Evolutionary conservation across 2,329 filamentous ascomycete species (phyloP), one percentile per base, ranked within the genome.

Genomic region (Ciborinia camelliae): DNA sequence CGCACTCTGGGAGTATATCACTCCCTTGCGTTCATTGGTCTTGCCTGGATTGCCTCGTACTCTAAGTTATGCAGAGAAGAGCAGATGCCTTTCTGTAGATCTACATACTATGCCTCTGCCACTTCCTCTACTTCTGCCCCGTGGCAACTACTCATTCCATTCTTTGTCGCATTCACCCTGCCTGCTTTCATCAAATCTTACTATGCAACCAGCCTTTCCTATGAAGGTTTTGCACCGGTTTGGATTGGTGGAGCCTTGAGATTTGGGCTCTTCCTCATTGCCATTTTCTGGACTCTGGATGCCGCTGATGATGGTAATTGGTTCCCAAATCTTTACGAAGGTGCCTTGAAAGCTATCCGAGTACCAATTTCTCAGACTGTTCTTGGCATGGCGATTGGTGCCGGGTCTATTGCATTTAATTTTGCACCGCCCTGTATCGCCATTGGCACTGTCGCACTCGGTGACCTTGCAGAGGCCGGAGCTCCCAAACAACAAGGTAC

Each of bases 1-100:
- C 86, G 90, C 50, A 86, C 89, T 14, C 79, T 97, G 54, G 92
- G 90, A 30, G 82, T 91, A 32, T 94, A 93, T 72, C 93, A 99
- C 75, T 95, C 95, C 0, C 76, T 94, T 26, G 80, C 92, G 1
- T 98, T 99, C 73, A 81, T 95, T 64, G 75, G 92, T 6, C 82
- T 98, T 15, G 89, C 89, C 18, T 88, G 94, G 62, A 63, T 94
- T 3, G 90, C 92, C 0, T 96, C 93, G 1, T 87, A 94, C 70
- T 97, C 95, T 12, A 90, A 92, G 70, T 86, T 99, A 26, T 99
- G 95, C 75, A 89, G 95, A 65, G 95, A 99, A 76, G 95, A 99
- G 79, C 95, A 99, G 79, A 97, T 98, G 91, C 95, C 95, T 0
- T 96, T 90, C 79, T 99, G 95, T 80, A 87, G 86, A 62, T 97